Evolutionary conservation across 2,329 filamentous ascomycete genomes (phyloP), one percentile per base, ranked within the genome.

Genomic region (Drechslerella coelobrocha): DNA sequence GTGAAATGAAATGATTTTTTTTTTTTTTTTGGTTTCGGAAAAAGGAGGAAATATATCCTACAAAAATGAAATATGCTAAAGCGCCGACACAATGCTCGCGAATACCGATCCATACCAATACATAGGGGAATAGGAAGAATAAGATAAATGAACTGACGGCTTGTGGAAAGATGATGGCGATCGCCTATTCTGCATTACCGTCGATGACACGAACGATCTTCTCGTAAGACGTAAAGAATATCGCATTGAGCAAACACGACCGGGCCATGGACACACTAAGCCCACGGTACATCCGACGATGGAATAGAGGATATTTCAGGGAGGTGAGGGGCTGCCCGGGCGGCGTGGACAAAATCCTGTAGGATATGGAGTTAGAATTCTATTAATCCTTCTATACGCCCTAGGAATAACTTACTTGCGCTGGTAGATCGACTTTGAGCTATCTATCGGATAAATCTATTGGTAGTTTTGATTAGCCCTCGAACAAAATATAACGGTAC

Each of bases 191-290:
- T 29, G 41, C 54, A 50, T 41, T 50, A 34, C 45, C 61, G 55
- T 76, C 74, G 53, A 76, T 73, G 5, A 68, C 66, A 24, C 72
- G 61, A 34, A 94, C 94, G 75, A 90, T 84, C 75, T 91, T 88
- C 80, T 95, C 91, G 78, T 94, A 95, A 39, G 88, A 89, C 45
- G 89, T 92, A 81, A 95, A 95, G 83, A 95, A 95, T 76, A 95
- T 89, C 74, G 90, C 90, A 78, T 95, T 95, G 75, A 94, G 87
- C 56, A 91, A 83, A 76, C 89, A 92, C 10, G 90, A 92, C 61
- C 91, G 87, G 74, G 86, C 84, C 87, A 94, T 92, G 37, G 89
- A 92, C 24, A 94, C 90, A 21, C 88, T 89, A 2, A 95, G 83
- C 27, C 90, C 91, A 75, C 90, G 87, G 79, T 94, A 95, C 86